Evolutionary conservation across 2,329 filamentous ascomycete genomes (phyloP).

Genomic region (Neocucurbitaria cava): DNA sequence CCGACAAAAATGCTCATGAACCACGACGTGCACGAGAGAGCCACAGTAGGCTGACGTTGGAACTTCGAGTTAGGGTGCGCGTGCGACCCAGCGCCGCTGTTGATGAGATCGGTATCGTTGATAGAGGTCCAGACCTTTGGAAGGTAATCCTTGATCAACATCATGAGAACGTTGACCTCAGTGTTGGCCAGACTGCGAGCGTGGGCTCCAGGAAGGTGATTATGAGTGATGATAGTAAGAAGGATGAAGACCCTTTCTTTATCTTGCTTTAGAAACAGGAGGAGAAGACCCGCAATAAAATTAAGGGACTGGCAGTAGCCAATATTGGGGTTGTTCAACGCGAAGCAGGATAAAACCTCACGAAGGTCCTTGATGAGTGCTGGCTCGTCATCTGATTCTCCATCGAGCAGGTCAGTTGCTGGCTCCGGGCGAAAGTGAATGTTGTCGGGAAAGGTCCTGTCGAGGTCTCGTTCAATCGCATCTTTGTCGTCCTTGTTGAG

Average conservation of each 20-base stretch:
- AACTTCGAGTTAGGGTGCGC: slow-evolving; percentile 45
- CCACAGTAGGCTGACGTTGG: slow-evolving; percentile 79
- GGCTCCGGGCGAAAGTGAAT: slow-evolving; percentile 78
- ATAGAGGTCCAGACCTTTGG: slow-evolving; percentile 88
- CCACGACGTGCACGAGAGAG: slow-evolving; percentile 92
- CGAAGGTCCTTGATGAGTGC: slow-evolving; percentile 81
- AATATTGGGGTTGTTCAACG: slow-evolving; percentile 87
- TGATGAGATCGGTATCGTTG: slow-evolving; percentile 70
- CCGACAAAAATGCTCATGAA: slow-evolving; percentile 98
- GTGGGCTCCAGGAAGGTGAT: slow-evolving; percentile 89
- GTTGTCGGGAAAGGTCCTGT: slow-evolving; percentile 95
- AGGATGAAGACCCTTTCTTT: slow-evolving; percentile 95
- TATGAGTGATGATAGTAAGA: slow-evolving; percentile 87
- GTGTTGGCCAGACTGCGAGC: slow-evolving; percentile 91
- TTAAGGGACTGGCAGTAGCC: slow-evolving; percentile 97
- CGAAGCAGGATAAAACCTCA: slow-evolving; percentile 86
- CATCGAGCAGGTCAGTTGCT: slow-evolving; percentile 39
- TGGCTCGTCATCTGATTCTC: slow-evolving; percentile 64
- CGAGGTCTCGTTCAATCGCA: slow-evolving; percentile 90
- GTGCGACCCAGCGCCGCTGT: slow-evolving; percentile 42
- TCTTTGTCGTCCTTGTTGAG: slow-evolving; percentile 79
- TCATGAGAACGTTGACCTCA: slow-evolving; percentile 92
- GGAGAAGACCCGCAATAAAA: slow-evolving; percentile 87
- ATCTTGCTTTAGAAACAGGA: slow-evolving; percentile 80
- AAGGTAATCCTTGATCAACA: slow-evolving; percentile 79